These are phyloP conservation scores for Saitozyma sp. DNA, from an alignment of 768 basidiomycete species.

Conservation along the genomic window DNA sequence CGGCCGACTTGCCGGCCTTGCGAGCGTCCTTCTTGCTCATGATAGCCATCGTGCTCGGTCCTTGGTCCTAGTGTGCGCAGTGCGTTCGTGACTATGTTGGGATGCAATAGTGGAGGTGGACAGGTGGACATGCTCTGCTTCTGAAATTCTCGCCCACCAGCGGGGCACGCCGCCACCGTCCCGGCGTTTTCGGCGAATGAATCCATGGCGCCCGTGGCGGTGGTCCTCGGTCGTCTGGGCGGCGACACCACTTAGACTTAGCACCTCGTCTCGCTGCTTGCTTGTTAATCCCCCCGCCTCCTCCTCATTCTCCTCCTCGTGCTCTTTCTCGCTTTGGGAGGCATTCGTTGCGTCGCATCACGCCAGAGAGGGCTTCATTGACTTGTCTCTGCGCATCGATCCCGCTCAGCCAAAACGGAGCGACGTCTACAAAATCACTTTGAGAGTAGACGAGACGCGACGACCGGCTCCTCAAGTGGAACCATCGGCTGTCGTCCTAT, in stretches of 20 bases:
- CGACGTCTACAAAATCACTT: too few relatives aligned
- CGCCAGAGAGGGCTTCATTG: neutral
- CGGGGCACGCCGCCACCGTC: too few relatives aligned
- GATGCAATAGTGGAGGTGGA: neutral
- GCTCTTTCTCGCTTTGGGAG: neutral
- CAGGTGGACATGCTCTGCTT: neutral
- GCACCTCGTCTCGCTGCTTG: too few relatives aligned
- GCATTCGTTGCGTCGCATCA: neutral
- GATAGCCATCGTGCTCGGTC: slow-evolving; percentile 23
- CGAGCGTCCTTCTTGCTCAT: slow-evolving; percentile 31
- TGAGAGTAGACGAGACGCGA: too few relatives aligned
- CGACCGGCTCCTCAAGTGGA: too few relatives aligned
- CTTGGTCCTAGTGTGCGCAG: too few relatives aligned
- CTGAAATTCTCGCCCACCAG: slow-evolving; percentile 8
- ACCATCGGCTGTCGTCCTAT: slow-evolving; percentile 8
- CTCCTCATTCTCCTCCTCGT: slow-evolving; percentile 1
- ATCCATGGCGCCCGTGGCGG: too few relatives aligned
- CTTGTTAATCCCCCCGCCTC: too few relatives aligned
- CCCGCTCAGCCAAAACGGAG: too few relatives aligned
- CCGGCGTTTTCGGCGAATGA: too few relatives aligned
- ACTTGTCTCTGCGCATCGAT: neutral
- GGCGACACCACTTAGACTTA: too few relatives aligned
- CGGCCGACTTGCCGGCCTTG: slow-evolving; percentile 15
- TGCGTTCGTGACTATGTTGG: neutral
- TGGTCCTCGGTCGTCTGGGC: too few relatives aligned